Conservation (phyloP, 495 filamentous ascomycete genomes). For the Achaetomiella virescens region DNA sequence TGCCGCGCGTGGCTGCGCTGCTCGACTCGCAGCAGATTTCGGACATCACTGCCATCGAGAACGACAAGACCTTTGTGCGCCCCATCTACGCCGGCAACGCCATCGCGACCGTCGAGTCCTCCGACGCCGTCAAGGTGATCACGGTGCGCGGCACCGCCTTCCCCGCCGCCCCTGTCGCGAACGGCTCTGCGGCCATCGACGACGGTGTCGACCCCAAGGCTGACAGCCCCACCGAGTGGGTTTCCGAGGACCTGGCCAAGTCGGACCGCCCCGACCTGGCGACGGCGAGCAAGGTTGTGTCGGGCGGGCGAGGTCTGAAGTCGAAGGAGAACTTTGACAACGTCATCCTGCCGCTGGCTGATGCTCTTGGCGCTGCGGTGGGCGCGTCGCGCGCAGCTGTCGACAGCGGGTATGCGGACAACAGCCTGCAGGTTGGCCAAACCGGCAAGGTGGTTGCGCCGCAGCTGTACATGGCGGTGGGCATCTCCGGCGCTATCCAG, state of each 20-base stretch:
- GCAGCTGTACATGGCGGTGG: conserved; percentile 88
- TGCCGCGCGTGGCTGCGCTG: conserved; percentile 92
- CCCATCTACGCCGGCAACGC: conserved; percentile 98
- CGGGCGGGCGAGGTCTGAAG: conserved; percentile 89
- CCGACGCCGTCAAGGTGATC: conserved; percentile 78
- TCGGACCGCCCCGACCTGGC: conserved; percentile 91
- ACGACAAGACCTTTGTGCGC: conserved; percentile 91
- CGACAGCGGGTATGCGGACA: conserved; percentile 97
- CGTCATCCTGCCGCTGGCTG: conserved; percentile 84
- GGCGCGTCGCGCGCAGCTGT: conserved; percentile 93
- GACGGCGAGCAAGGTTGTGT: conserved; percentile 84
- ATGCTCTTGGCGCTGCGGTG: conserved; percentile 85
- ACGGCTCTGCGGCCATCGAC: conserved; percentile 52
- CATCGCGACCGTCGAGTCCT: conserved; percentile 91
- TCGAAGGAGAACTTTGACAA: conserved; percentile 95
- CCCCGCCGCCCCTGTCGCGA: conserved; percentile 48
- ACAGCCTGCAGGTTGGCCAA: conserved; percentile 96
- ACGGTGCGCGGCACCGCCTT: conserved; percentile 94
- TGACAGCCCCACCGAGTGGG: conserved; percentile 70
- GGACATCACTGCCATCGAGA: conserved; percentile 79
- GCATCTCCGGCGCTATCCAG: conserved; percentile 95
- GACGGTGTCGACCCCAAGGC: conserved; percentile 69
- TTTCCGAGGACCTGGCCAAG: conserved; percentile 87
- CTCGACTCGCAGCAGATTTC: conserved; percentile 90
- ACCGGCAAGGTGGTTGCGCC: conserved; percentile 98